Percentiles rank a stretch among this genome's conserved stretches.
phyloP scores from a whole-genome alignment of 345 rosid genomes.

The Arabis hirsuta region DNA sequence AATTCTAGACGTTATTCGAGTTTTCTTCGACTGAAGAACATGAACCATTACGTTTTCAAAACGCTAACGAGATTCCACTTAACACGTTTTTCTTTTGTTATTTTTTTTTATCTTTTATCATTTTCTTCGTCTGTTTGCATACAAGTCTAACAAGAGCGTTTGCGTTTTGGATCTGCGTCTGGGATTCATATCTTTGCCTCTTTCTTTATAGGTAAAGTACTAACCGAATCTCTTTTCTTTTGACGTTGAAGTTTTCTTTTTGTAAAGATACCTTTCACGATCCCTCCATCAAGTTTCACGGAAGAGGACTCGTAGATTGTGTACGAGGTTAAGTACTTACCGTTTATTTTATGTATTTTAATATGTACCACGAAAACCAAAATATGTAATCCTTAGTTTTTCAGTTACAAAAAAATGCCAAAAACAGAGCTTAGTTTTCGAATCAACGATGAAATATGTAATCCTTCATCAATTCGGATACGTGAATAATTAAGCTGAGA shows the following conservation, averaged over 20 bases:
- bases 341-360: not conserved
- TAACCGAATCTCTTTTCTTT: constrained; percentile 18
- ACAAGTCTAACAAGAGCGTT: constrained; percentile 21
- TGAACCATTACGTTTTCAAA: not conserved
- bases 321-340: constrained; percentile 30
- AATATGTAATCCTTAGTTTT: no score
- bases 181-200: constrained; percentile 12
- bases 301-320: constrained; percentile 19
- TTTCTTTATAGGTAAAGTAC: constrained; percentile 18
- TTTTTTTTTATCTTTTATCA: not conserved
- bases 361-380: not conserved
- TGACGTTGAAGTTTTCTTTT: constrained; percentile 30
- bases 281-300: constrained; percentile 9
- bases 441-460: not conserved
- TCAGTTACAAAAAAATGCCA: not conserved
- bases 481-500: not conserved
- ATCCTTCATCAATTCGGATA: not conserved
- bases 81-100: not conserved
- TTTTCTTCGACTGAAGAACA: constrained; percentile 51
- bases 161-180: constrained; percentile 32
- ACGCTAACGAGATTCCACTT: constrained; percentile 23
- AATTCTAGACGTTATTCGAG: constrained; percentile 75
- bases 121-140: constrained; percentile 10
- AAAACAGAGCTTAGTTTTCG: constrained; percentile 5
- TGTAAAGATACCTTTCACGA: constrained; percentile 31